Percentiles rank a stretch among this genome's conserved stretches.
Conservation (phyloP, 148 eudicot genomes). For the Mesembryanthemum crystallinum region DNA sequence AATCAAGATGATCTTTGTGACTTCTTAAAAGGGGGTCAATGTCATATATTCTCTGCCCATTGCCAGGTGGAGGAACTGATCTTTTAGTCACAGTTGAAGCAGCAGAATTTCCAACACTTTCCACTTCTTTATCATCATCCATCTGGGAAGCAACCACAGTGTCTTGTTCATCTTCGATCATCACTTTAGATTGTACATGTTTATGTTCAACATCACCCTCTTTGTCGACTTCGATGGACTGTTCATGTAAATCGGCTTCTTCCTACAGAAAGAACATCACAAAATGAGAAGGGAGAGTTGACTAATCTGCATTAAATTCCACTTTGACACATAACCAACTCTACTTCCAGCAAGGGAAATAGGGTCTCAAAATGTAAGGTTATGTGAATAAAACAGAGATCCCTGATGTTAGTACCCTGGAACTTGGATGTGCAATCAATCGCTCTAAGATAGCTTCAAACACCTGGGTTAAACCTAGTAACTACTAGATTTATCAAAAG, state of each 20-base stretch:
- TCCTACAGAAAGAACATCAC: constrained; percentile 34
- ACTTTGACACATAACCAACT: not conserved
- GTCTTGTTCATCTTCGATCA: constrained; percentile 28
- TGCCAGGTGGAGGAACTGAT: constrained; percentile 75
- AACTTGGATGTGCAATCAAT: not conserved
- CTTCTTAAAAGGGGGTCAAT: constrained; percentile 66
- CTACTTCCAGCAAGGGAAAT: not conserved
- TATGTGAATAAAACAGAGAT: not conserved
- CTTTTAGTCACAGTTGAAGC: constrained; percentile 34
- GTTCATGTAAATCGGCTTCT: constrained; percentile 34
- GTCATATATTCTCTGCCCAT: constrained; percentile 81
- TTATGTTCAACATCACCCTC: constrained; percentile 26
- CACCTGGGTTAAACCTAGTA: not conserved
- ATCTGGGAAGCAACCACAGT: constrained; percentile 25
- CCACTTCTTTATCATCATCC: constrained; percentile 34
- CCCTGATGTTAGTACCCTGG: not conserved
- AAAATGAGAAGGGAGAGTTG: not conserved
- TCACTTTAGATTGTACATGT: constrained; percentile 23
- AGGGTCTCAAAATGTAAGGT: not conserved
- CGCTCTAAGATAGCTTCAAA: not conserved
- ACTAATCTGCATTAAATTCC: not conserved
- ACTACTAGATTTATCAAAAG: constrained; percentile 5
- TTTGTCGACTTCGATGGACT: constrained; percentile 25
- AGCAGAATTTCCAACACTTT: constrained; percentile 23
- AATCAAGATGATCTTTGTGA: constrained; percentile 75